Conservation (phyloP, 768 basidiomycete genomes). For the Terana coerulea region DNA sequence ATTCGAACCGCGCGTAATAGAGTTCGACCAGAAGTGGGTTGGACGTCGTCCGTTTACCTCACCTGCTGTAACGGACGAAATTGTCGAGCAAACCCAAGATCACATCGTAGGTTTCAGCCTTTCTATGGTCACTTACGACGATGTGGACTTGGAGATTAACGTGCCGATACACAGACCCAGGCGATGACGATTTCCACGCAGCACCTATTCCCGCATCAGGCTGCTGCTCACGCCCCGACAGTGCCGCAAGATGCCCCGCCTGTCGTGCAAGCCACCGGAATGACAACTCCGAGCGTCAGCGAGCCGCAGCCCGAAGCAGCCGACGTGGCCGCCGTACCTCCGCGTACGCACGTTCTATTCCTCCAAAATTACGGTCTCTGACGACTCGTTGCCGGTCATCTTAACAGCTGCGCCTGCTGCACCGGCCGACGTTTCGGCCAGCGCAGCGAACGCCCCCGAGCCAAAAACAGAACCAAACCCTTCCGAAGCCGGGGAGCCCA, state of each 20-base stretch:
- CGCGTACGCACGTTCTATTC: too few species aligned
- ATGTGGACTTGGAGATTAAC: neutral
- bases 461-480: constrained; percentile 10
- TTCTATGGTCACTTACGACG: neutral
- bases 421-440: constrained; percentile 2
- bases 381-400: neutral
- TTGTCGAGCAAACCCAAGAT: constrained; percentile 41
- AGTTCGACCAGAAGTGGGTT: constrained; percentile 75
- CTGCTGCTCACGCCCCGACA: constrained; percentile 34
- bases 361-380: neutral
- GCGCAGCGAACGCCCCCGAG: neutral
- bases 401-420: neutral
- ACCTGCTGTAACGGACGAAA: constrained; percentile 71
- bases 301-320: neutral
- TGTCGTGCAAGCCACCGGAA: neutral
- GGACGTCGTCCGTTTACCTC: constrained; percentile 46
- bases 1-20: constrained; percentile 90
- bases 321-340: neutral
- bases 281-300: neutral
- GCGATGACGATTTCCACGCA: constrained; percentile 91
- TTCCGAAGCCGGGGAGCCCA: constrained; percentile 27
- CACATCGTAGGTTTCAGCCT: constrained; percentile 36
- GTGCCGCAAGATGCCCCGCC: neutral
- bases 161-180: constrained; percentile 52
- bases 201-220: constrained; percentile 53